Percentiles rank a stretch among this genome's conserved stretches.
These are phyloP conservation scores for Pterocarpus macrocarpus DNA, from an alignment of 306 rosid species.

Conservation along the genomic window DNA sequence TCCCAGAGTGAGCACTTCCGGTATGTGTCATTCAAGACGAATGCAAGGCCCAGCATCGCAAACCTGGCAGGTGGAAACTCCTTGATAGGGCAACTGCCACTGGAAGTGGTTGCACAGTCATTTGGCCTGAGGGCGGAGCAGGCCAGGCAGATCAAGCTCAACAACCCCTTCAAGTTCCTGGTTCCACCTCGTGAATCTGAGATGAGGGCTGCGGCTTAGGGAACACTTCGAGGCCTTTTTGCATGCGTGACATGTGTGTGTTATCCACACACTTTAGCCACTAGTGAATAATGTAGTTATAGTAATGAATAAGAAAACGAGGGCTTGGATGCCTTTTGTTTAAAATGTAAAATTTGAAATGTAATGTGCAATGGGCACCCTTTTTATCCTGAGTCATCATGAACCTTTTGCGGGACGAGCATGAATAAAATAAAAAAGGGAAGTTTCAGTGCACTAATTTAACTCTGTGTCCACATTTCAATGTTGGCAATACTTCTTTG, in stretches of 20 bases:
- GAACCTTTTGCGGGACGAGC: conserved; percentile 28
- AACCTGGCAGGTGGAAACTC: conserved; percentile 61
- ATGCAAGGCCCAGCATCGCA: conserved; percentile 49
- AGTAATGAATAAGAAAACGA: conserved; percentile 28
- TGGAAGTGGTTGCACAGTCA: conserved; percentile 52
- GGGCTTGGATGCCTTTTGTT: conserved; percentile 45
- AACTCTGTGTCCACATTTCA: background rate
- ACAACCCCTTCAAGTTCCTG: conserved; percentile 44
- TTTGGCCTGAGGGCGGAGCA: conserved; percentile 50
- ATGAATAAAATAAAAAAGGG: conserved; percentile 13
- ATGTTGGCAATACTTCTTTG: no score
- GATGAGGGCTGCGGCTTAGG: conserved; percentile 25
- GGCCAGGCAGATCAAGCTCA: conserved; percentile 55
- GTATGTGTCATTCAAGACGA: conserved; percentile 70
- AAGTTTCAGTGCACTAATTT: background rate
- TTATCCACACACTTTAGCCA: background rate
- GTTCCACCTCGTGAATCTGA: conserved; percentile 48
- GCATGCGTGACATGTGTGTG: background rate
- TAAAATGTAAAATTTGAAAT: background rate
- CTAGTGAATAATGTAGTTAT: background rate
- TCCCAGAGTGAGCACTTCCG: conserved; percentile 53
- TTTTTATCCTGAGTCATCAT: background rate
- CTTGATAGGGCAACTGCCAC: conserved; percentile 46
- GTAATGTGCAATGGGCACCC: background rate
- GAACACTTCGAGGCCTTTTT: background rate